Base-by-base conservation (phyloP, 768 basidiomycete genomes). In the Dendrothele bispora region DNA sequence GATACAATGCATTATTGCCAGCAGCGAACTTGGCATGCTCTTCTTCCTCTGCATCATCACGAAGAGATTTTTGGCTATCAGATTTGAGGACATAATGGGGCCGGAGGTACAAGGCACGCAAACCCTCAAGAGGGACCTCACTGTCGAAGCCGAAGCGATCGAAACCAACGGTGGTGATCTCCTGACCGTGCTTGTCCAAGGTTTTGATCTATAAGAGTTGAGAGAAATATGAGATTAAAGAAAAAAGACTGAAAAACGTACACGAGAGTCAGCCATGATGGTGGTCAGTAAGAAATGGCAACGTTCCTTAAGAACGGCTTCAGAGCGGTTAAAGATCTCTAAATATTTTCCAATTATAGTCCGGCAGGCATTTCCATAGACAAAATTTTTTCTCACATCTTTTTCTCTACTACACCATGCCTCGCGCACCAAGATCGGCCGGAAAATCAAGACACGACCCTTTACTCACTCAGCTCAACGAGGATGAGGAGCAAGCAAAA, bases 71-170 rank as follows among this genome's bases (percentile, higher is more conserved):
- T 14, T 60, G 54, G 29, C 71, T 63, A 30, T 61, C 55, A 7
- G 71, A 70, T 27, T 76, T 72, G 26, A 76, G 64, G 44, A 83
- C 77, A 57, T 90, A 91, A 68, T 89, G 88, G 7, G 88, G 78
- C 10, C 90, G 83, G 34, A 97, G 80, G 70, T 95, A 95, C 38
- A 97, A 78, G n/a, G 86, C 82, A 42, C 94, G 87, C 44, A 95
- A 81, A 55, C 80, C 72, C 54, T 92, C 86, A 57, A 94, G 67
- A 49, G 86, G 64, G 52, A 94, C 89, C 58, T 86, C 82, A 57
- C 86, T 86, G 69, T 97, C 87, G 67, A 98, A 95, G 7, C 91
- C 93, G 56, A 97, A 97, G 47, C 86, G 81, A 53, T 86, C 68
- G 61, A 86, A 83, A 38, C 95, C 95, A 36, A 98, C 94, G 18